Evolutionary conservation across 164 flowering plant genomes (phyloP).

Genomic region (Stephania yunnanensis): DNA sequence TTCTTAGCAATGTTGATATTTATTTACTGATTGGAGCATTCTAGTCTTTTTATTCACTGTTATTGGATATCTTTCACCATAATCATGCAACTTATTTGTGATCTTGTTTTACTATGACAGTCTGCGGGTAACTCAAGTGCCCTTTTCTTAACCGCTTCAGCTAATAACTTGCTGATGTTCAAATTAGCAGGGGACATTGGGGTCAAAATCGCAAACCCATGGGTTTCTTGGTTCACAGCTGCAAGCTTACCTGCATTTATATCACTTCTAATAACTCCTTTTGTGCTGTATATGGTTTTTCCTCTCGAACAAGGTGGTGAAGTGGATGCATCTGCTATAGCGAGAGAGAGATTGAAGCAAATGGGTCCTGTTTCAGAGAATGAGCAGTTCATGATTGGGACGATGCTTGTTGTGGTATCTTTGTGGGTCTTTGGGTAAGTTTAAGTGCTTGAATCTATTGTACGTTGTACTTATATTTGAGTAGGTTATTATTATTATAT

Average conservation of each 20-base stretch:
- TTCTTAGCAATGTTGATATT: too few species aligned
- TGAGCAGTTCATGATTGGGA: conserved; percentile 80
- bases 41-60: too few species aligned
- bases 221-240: conserved; percentile 87
- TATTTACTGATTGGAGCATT: too few species aligned
- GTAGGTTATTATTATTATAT: not conserved
- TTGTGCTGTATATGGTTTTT: conserved; percentile 62
- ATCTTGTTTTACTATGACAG: conserved; percentile 43
- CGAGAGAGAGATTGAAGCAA: conserved; percentile 49
- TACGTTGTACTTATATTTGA: not conserved
- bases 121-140: conserved; percentile 85
- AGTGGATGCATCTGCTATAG: conserved; percentile 85
- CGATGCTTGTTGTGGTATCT: conserved; percentile 84
- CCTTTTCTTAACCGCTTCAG: conserved; percentile 95
- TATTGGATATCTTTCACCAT: too few species aligned
- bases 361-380: conserved; percentile 85
- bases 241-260: conserved; percentile 79
- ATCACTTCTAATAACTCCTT: conserved; percentile 63
- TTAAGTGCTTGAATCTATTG: not conserved
- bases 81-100: conserved; percentile 1
- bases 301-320: conserved; percentile 82
- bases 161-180: conserved; percentile 83
- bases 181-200: conserved; percentile 90
- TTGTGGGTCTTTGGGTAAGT: conserved; percentile 84
- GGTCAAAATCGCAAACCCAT: conserved; percentile 66